A percentile compares a stretch with the other conserved stretches of the same genome.
These are phyloP conservation scores for Rubia tinctorum DNA, from an alignment of 305 asterid species.

Conservation along the genomic window DNA sequence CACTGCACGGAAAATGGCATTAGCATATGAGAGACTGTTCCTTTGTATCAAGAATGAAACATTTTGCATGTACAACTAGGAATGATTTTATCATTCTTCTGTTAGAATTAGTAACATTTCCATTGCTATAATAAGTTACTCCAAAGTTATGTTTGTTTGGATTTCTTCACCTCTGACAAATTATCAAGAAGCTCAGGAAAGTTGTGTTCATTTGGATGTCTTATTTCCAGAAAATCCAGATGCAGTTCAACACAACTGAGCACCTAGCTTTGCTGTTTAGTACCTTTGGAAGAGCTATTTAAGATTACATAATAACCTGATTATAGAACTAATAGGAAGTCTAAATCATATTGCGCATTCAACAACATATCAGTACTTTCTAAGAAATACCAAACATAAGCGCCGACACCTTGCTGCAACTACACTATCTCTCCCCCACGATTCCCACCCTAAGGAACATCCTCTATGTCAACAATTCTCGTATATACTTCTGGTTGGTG, in stretches of 20 bases:
- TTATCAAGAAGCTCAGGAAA: background rate
- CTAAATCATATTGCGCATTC: background rate
- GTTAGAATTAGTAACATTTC: background rate
- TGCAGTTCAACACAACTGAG: background rate
- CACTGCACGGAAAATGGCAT: constrained; percentile 80
- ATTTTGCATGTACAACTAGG: constrained; percentile 56
- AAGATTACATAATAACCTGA: background rate
- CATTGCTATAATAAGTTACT: background rate
- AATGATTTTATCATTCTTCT: background rate
- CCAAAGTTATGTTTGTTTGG: background rate
- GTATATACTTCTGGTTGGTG: background rate
- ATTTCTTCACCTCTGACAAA: background rate
- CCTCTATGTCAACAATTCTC: background rate
- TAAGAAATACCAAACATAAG: background rate
- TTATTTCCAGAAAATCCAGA: background rate
- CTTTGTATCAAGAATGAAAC: constrained; percentile 74
- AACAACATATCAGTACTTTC: background rate
- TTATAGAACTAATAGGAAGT: background rate
- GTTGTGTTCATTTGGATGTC: background rate
- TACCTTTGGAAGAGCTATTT: background rate
- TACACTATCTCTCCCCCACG: too few relatives aligned
- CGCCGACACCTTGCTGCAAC: too few relatives aligned
- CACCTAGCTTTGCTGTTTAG: background rate
- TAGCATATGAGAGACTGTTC: constrained; percentile 87
- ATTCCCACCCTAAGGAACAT: background rate